Evolutionary conservation across 106 monocot species (phyloP).

Genomic region (Narthecium ossifragum): DNA sequence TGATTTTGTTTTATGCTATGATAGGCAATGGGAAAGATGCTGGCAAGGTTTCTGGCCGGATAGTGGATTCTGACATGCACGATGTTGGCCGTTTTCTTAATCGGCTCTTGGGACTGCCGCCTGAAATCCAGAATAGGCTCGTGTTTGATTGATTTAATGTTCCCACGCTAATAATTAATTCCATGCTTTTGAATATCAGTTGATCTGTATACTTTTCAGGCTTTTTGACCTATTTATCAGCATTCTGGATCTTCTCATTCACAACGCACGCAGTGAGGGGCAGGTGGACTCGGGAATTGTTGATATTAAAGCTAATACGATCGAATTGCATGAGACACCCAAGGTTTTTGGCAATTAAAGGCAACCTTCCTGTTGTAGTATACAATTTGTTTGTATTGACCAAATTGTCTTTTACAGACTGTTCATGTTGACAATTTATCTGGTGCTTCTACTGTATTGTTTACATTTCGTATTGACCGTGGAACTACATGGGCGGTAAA

Average conservation of each 20-base stretch:
- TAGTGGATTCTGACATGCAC: conserved; percentile 97
- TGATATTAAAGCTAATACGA: conserved; percentile 77
- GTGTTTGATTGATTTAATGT: conserved; percentile 10
- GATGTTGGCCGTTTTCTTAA: conserved; percentile 98
- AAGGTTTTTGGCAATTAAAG: conserved; percentile 39
- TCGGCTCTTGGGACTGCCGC: conserved; percentile 85
- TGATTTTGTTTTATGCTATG: too few species aligned
- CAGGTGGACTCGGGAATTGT: conserved; percentile 95
- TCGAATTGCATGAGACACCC: conserved; percentile 64
- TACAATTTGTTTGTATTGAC: conserved; percentile 5
- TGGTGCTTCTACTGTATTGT: conserved; percentile 84
- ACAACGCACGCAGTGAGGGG: conserved; percentile 87
- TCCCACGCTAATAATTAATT: not conserved
- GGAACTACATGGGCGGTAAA: conserved; percentile 91
- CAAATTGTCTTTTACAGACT: conserved; percentile 37
- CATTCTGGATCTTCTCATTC: conserved; percentile 74
- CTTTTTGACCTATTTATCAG: conserved; percentile 87
- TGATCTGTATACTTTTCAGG: conserved; percentile 31
- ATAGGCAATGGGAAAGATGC: conserved; percentile 83
- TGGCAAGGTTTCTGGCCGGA: conserved; percentile 71
- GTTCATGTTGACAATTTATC: conserved; percentile 86
- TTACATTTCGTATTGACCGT: conserved; percentile 75
- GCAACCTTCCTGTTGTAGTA: not conserved
- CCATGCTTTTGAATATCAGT: not conserved
- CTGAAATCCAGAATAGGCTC: conserved; percentile 87